Evolutionary conservation across 2,329 filamentous ascomycete species (phyloP), one percentile per base, ranked within the genome.

Genomic region (Microsporum canis): DNA sequence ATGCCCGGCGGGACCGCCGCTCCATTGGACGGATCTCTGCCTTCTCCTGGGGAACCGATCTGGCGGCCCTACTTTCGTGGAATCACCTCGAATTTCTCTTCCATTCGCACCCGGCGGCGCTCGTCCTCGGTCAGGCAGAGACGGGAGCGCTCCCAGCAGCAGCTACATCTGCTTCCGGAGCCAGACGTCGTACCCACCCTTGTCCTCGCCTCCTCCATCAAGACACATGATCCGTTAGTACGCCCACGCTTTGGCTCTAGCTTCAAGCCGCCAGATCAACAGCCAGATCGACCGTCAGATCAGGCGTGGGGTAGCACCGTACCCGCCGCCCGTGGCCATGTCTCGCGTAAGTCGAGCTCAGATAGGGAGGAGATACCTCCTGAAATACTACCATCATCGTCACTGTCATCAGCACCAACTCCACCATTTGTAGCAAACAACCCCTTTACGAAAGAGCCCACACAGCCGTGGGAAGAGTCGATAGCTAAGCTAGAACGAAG

Each of bases 151-250:
- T 57, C 55, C 36, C 67, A 72, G 58, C 67, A 70, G 14, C 68
- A 77, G 57, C 77, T 74, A 60, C 74, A 75, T 56, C 75, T 81
- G 53, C 67, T 76, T 29, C 76, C 78, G 39, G 73, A 77, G 60
- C 67, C 71, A 14, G 73, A 74, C 64, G 70, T 75, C 63, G 70
- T 72, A 55, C 80, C 80, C 39, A 80, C 78, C 49, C 72, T 83
- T 47, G 67, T 82, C 45, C 71, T 80, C 57, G 78, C 79, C 47
- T 71, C 73, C 5, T 71, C 71, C 8, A 66, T 77, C 41, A 68
- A 65, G 4, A 65, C 63, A 67, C 65, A 47, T 62, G 67, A 41
- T 58, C 62, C 36, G 65, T n/a, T n/a, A 14, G 71, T 57, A 56
- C 34, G 0, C 38, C 34, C 55, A 3, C 23, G 34, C 55, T 56